Percentiles rank a stretch among this genome's conserved stretches.
These are phyloP conservation scores for Phaseolus lunatus DNA, from an alignment of 306 rosid genomes.

Conservation along the genomic window DNA sequence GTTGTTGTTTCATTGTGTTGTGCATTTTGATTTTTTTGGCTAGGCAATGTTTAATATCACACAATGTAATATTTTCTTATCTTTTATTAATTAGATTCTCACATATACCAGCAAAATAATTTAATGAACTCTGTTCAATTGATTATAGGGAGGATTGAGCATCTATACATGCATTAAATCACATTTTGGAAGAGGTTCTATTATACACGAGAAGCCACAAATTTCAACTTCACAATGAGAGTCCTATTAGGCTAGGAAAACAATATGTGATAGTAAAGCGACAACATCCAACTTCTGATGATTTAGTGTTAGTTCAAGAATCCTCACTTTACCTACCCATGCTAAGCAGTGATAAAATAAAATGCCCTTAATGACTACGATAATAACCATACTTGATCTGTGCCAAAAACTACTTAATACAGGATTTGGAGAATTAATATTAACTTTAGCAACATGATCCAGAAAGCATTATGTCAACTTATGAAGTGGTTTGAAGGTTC, in stretches of 20 bases:
- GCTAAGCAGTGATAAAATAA: background rate
- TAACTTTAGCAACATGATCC: background rate
- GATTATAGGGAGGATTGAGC: background rate
- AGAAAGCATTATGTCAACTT: background rate
- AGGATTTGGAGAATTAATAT: background rate
- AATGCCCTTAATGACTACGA: background rate
- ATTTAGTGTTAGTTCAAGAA: slow-evolving; percentile 2
- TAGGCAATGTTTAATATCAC: background rate
- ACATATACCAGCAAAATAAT: background rate
- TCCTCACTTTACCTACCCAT: background rate
- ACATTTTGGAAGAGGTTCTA: background rate
- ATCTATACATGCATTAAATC: background rate
- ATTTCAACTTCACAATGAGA: slow-evolving; percentile 8
- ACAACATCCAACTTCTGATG: background rate
- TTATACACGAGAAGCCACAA: slow-evolving; percentile 8
- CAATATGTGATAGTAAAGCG: background rate
- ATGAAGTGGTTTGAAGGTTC: background rate
- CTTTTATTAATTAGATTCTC: background rate
- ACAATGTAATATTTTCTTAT: background rate
- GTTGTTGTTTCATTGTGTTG: background rate
- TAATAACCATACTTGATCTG: background rate
- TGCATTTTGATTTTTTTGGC: background rate
- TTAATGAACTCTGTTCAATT: background rate
- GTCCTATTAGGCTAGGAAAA: background rate
- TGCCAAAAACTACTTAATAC: background rate